A percentile compares a stretch with the other conserved stretches of the same genome.
These are phyloP conservation scores for Plasmodium fragile DNA, from an alignment of 169 alveolate genomes.

Conservation along the genomic window DNA sequence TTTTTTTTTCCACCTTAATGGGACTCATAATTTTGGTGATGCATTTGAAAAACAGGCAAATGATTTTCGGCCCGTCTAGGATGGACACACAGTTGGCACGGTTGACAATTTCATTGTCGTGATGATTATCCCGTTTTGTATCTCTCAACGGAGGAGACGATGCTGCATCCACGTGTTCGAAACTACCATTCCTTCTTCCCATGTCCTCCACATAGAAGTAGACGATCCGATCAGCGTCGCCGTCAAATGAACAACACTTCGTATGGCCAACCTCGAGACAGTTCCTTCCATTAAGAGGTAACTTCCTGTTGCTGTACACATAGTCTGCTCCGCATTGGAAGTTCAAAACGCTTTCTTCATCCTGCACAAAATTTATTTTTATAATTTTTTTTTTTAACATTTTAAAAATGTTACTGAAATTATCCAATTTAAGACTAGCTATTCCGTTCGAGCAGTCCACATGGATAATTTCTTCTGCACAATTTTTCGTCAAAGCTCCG, in stretches of 20 bases:
- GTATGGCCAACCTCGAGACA: background rate
- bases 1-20: background rate
- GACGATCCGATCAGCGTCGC: constrained; percentile 83
- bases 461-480: constrained; percentile 46
- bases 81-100: constrained; percentile 18
- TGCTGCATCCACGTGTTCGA: background rate
- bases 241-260: constrained; percentile 83
- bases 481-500: background rate
- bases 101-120: background rate
- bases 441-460: constrained; percentile 73
- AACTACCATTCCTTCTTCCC: background rate
- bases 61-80: constrained; percentile 79
- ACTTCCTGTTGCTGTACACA: constrained; percentile 66
- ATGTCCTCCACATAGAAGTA: constrained; percentile 68
- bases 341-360: constrained; percentile 22
- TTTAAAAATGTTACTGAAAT: constrained; percentile 11
- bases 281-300: constrained; percentile 5
- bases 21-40: constrained; percentile 38
- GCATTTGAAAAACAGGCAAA: constrained; percentile 69
- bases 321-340: constrained; percentile 80
- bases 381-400: constrained; percentile 62
- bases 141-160: background rate
- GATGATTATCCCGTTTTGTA: background rate
- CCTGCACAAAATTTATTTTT: constrained; percentile 44
- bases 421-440: constrained; percentile 61